Base-by-base conservation (phyloP, 495 filamentous ascomycete genomes). In the Aspergillus diversus region DNA sequence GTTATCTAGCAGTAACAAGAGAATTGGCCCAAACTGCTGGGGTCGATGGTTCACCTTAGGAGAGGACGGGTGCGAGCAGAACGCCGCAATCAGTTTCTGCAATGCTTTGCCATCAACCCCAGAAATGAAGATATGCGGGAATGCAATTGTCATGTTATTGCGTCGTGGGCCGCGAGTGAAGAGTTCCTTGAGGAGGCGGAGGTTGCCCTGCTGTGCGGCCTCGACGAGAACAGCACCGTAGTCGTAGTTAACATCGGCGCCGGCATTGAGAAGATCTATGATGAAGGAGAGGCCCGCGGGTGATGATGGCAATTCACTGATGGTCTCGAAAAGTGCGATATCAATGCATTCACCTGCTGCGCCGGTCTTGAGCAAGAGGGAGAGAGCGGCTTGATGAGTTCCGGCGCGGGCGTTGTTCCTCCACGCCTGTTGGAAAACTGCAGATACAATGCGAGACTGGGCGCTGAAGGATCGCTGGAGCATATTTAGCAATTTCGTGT, bases 201-300 rank as follows among this genome's bases (percentile, higher is more conserved):
- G 16, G 34, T 57, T 48, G 11, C 32, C 60, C 27, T 57, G 42
- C 5, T 21, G 33, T 2, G 60, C 50, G 6, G 53, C 60, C 46
- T 63, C 60, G 16, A 57, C 15, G 3, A 63, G 27, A 17, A 53
- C 51, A 5, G 53, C 53, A 1, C 60, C 60, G 5, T 57, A 39
- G 15, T 55, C 43, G 16, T 63, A 63, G 31, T 63, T 63, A 3
- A 63, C 60, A 43, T 63, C 60, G 17, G 60, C 60, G 1, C 60
- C 60, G 7, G 60, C 60, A 6, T 42, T 42, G 15, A 63, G 43
- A 0, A 63, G 60, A 42, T 57, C 52, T 2, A 6, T 13, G 42
- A 63, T 51, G 11, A 63, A 63, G 1, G 53, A 11, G 35, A 57
- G 52, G 2, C 53, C 53, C 5, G 53, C 46, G 0, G 53, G 46